A percentile compares a stretch with the other conserved stretches of the same genome.
These are phyloP conservation scores for Eimeria mitis DNA, from an alignment of 169 alveolate species.

Conservation along the genomic window DNA sequence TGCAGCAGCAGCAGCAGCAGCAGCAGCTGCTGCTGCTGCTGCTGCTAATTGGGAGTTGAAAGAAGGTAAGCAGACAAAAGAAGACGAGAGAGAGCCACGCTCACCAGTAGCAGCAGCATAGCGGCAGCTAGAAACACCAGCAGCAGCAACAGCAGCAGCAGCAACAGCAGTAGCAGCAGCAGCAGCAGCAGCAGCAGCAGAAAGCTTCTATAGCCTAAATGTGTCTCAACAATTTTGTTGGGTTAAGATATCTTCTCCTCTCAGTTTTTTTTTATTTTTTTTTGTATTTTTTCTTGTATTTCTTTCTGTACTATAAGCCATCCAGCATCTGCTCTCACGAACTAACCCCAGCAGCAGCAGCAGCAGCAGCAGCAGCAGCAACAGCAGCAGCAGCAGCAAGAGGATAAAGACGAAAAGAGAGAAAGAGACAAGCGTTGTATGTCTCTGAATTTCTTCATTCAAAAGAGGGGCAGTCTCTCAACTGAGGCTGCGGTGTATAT, in stretches of 20 bases:
- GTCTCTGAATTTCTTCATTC: background rate
- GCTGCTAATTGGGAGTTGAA: background rate
- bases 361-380: background rate
- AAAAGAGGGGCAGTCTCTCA: background rate
- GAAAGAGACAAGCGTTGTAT: background rate
- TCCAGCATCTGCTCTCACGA: background rate
- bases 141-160: conserved; percentile 28
- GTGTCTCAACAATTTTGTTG: background rate
- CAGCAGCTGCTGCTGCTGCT: background rate
- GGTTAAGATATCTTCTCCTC: background rate
- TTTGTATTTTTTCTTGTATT: too few relatives aligned
- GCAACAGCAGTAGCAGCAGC: background rate
- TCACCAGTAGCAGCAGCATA: too few relatives aligned
- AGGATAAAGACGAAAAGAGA: background rate
- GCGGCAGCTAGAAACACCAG: too few relatives aligned
- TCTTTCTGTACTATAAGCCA: background rate
- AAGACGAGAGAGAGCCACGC: too few relatives aligned
- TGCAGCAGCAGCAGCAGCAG: background rate
- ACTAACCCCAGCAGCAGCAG: background rate
- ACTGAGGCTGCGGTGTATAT: background rate
- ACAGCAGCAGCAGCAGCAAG: conserved; percentile 1
- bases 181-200: conserved; percentile 13
- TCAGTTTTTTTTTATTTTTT: background rate
- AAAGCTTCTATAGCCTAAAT: background rate
- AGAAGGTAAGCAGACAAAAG: background rate